These are phyloP conservation scores for Saitozyma sp. DNA, from an alignment of 768 basidiomycete genomes.

Conservation along the genomic window DNA sequence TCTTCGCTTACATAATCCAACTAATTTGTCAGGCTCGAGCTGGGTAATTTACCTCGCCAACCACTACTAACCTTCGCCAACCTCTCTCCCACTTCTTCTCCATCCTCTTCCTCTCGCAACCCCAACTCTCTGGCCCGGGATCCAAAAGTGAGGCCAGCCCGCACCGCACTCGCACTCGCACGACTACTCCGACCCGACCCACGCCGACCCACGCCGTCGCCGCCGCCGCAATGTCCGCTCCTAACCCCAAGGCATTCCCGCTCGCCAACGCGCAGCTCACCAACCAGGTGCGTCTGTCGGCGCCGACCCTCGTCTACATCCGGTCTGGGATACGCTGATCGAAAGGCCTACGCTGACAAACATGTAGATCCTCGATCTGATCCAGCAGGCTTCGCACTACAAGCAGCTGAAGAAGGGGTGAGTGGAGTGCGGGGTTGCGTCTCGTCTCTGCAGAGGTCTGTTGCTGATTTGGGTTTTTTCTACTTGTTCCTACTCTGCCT, in stretches of 20 bases:
- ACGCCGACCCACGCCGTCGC: neutral
- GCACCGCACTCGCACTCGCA: neutral
- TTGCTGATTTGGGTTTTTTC: no score
- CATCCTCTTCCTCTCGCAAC: no score
- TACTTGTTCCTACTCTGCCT: no score
- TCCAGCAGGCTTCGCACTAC: constrained; percentile 93
- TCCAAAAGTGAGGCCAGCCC: constrained; percentile 8
- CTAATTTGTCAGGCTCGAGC: no score
- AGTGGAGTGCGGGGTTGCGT: no score
- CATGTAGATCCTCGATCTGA: constrained; percentile 83
- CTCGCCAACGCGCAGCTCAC: constrained; percentile 81
- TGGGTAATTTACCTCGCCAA: no score
- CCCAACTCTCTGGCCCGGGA: neutral
- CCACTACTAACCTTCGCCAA: no score
- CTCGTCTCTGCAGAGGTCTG: no score
- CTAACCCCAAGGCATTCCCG: constrained; percentile 80
- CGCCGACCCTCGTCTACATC: no score
- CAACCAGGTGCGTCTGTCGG: constrained; percentile 67
- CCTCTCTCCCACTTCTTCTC: no score
- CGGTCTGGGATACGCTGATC: no score
- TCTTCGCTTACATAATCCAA: no score
- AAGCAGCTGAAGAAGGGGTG: constrained; percentile 91
- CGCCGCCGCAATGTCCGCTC: constrained; percentile 53
- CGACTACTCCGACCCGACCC: neutral
- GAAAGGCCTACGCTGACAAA: neutral